A percentile compares a stretch with the other conserved stretches of the same genome.
These are phyloP conservation scores for Chrysanthemum seticuspe DNA, from an alignment of 129 eudicot species.

Conservation along the genomic window DNA sequence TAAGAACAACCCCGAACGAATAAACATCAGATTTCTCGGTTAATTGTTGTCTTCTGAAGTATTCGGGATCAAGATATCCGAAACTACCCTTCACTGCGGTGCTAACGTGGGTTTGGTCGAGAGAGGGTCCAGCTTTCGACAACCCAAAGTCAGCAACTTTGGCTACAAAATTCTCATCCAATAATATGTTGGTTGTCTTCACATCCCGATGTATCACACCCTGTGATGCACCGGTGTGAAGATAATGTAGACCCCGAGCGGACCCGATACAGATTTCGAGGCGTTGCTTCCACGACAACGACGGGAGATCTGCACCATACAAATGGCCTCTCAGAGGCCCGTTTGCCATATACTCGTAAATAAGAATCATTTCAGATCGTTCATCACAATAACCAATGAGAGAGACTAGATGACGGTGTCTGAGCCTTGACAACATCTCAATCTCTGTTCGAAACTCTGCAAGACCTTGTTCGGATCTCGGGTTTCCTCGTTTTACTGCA, in stretches of 20 bases:
- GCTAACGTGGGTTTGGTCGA: slow-evolving; percentile 95
- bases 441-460: slow-evolving; percentile 94
- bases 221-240: slow-evolving; percentile 90
- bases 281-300: slow-evolving; percentile 86
- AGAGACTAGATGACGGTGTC: slow-evolving; percentile 95
- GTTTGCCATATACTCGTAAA: slow-evolving; percentile 95
- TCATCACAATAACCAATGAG: slow-evolving; percentile 96
- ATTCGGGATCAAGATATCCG: slow-evolving; percentile 96
- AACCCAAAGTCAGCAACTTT: slow-evolving; percentile 98
- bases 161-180: slow-evolving; percentile 86
- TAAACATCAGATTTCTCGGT: slow-evolving; percentile 97
- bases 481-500: slow-evolving; percentile 93
- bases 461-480: slow-evolving; percentile 94
- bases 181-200: slow-evolving; percentile 91
- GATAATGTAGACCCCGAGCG: slow-evolving; percentile 95
- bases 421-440: slow-evolving; percentile 93
- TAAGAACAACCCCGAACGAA: slow-evolving; percentile 89
- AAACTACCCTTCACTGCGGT: slow-evolving; percentile 99
- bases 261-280: slow-evolving; percentile 98
- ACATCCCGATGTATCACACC: slow-evolving; percentile 96
- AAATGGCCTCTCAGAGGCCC: slow-evolving; percentile 98
- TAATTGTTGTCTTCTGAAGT: slow-evolving; percentile 89
- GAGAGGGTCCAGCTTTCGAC: slow-evolving; percentile 87
- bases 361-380: slow-evolving; percentile 93
- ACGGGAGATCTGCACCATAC: slow-evolving; percentile 78